These are phyloP conservation scores for Pseudevernia furfuracea DNA, from an alignment of 495 filamentous ascomycete species.

Conservation along the genomic window DNA sequence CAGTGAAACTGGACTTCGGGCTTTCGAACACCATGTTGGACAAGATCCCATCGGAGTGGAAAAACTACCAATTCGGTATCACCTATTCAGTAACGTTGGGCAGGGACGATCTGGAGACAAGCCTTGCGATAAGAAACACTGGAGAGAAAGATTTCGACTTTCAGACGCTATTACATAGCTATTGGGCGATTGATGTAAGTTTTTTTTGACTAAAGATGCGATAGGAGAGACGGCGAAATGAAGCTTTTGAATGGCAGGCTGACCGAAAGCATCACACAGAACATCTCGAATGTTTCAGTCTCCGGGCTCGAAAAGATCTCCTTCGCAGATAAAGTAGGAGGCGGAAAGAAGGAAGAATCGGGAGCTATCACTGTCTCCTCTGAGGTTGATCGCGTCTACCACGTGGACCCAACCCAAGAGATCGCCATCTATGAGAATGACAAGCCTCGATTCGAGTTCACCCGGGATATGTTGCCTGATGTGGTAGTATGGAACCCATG, in stretches of 20 bases:
- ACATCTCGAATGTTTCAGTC: slow-evolving; percentile 63
- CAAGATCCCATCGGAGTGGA: slow-evolving; percentile 54
- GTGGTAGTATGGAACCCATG: slow-evolving; percentile 98
- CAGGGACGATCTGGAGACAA: slow-evolving; percentile 66
- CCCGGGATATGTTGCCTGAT: slow-evolving; percentile 72
- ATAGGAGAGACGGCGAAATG: not conserved
- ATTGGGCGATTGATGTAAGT: slow-evolving; percentile 69
- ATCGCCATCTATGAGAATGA: slow-evolving; percentile 53
- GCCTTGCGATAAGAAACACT: slow-evolving; percentile 80
- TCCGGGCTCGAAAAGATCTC: slow-evolving; percentile 62
- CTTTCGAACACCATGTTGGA: slow-evolving; percentile 63
- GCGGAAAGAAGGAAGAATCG: slow-evolving; percentile 18
- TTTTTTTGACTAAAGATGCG: not conserved
- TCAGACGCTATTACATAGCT: slow-evolving; percentile 86
- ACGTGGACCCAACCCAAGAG: slow-evolving; percentile 37
- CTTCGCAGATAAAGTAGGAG: slow-evolving; percentile 55
- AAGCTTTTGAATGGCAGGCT: not conserved
- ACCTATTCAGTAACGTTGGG: slow-evolving; percentile 87
- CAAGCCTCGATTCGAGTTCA: slow-evolving; percentile 57
- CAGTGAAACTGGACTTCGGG: slow-evolving; percentile 91
- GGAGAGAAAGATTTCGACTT: slow-evolving; percentile 77
- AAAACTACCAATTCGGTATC: slow-evolving; percentile 78
- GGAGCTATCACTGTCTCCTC: slow-evolving; percentile 48
- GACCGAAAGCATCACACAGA: slow-evolving; percentile 38
- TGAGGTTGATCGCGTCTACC: slow-evolving; percentile 82